These are phyloP conservation scores for Myriosclerotinia curreyana DNA, from an alignment of 2,329 filamentous ascomycete species.

Conservation along the genomic window DNA sequence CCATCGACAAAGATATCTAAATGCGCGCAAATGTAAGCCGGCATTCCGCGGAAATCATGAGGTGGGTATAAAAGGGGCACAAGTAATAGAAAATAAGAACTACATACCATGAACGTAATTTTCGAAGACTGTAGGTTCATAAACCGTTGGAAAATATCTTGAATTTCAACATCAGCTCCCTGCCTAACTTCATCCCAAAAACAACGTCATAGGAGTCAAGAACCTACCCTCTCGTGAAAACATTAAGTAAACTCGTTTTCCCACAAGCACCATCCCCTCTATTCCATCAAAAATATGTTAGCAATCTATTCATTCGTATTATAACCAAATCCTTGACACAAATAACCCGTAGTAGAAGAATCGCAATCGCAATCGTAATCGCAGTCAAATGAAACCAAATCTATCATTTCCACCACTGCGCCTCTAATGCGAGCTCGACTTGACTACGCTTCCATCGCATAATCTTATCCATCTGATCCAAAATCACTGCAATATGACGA, in stretches of 20 bases:
- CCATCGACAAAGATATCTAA: constrained; percentile 97
- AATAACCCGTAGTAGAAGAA: not conserved
- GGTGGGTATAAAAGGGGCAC: not conserved
- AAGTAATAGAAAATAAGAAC: not conserved
- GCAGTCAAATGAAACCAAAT: not conserved
- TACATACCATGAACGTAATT: constrained; percentile 93
- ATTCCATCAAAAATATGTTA: constrained; percentile 28
- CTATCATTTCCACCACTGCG: constrained; percentile 5
- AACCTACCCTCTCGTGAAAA: constrained; percentile 92
- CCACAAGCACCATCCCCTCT: constrained; percentile 95
- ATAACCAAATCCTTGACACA: not conserved
- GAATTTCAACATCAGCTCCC: constrained; percentile 25
- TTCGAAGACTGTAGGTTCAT: constrained; percentile 97
- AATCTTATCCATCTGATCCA: constrained; percentile 8
- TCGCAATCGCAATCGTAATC: not conserved
- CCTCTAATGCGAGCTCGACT: not conserved
- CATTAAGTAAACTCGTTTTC: constrained; percentile 95
- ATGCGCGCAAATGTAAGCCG: constrained; percentile 10
- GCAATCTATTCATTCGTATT: constrained; percentile 22
- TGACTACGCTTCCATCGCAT: not conserved
- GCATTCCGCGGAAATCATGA: not conserved
- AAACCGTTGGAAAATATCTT: constrained; percentile 96
- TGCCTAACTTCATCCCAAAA: constrained; percentile 1
- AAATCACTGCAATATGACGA: constrained; percentile 1
- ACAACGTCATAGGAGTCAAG: not conserved